Evolutionary conservation across 768 basidiomycete species (phyloP).

Genomic region (Collybia nuda): DNA sequence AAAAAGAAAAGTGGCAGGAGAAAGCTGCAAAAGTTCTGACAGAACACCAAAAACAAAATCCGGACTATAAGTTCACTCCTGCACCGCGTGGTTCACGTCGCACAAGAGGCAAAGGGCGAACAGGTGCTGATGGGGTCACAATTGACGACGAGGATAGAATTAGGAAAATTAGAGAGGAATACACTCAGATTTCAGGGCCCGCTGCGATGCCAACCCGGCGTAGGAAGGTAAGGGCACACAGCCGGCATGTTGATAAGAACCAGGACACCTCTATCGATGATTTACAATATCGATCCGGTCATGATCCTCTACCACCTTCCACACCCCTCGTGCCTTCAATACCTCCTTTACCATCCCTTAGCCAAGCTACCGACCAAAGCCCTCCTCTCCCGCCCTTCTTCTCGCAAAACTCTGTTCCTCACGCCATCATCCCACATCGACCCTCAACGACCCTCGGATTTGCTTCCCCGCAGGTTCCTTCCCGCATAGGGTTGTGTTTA

Average conservation of each 20-base stretch:
- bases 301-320: slow-evolving; percentile 7
- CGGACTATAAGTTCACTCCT: slow-evolving; percentile 65
- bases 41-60: slow-evolving; percentile 49
- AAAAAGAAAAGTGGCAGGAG: slow-evolving; percentile 45
- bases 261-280: not conserved
- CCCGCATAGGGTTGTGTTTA: slow-evolving; percentile 10
- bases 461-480: slow-evolving; percentile 1
- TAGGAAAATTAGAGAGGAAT: slow-evolving; percentile 33
- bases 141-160: slow-evolving; percentile 23
- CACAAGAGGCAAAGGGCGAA: slow-evolving; percentile 26
- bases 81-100: slow-evolving; percentile 32
- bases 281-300: slow-evolving; percentile 4
- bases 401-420: slow-evolving; percentile 19
- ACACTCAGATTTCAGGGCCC: slow-evolving; percentile 29
- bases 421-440: slow-evolving; percentile 23
- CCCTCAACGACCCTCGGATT: slow-evolving; percentile 34
- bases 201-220: slow-evolving; percentile 32
- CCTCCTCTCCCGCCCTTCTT: slow-evolving; percentile 18
- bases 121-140: slow-evolving; percentile 11
- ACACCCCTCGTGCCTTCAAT: slow-evolving; percentile 14
- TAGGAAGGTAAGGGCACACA: slow-evolving; percentile 26
- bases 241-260: slow-evolving; percentile 12
- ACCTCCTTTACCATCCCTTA: slow-evolving; percentile 11
- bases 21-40: slow-evolving; percentile 47
- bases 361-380: slow-evolving; percentile 9